Percentiles rank a stretch among this genome's conserved stretches.
phyloP scores from a whole-genome alignment of 805 yeast genomes.

The Metschnikowia dekortorum region DNA sequence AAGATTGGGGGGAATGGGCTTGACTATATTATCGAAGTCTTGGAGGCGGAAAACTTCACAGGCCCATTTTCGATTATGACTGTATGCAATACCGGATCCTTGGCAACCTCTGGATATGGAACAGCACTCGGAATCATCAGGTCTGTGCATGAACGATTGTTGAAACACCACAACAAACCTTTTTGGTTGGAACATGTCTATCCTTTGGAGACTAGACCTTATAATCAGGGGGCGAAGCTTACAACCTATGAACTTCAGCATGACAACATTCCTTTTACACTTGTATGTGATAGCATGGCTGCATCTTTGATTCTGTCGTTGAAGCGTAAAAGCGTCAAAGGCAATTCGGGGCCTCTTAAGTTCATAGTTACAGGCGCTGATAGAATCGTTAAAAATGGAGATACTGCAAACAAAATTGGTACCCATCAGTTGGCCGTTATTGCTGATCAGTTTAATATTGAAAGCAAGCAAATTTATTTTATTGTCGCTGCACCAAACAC shows the following conservation, averaged over 20 bases:
- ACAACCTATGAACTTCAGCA: conserved; percentile 88
- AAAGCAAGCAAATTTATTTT: conserved; percentile 57
- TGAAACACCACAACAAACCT: conserved; percentile 25
- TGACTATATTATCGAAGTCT: conserved; percentile 49
- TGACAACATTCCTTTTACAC: conserved; percentile 82
- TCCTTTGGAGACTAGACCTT: conserved; percentile 93
- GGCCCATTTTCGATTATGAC: conserved; percentile 82
- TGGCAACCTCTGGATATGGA: conserved; percentile 97
- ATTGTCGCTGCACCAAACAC: conserved; percentile 95
- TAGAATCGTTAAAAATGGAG: conserved; percentile 89
- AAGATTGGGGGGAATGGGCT: conserved; percentile 80
- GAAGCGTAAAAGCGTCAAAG: conserved; percentile 21
- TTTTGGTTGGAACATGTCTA: conserved; percentile 66
- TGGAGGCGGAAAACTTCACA: conserved; percentile 44
- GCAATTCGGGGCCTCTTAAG: conserved; percentile 60
- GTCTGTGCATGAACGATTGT: conserved; percentile 50
- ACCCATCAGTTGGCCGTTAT: conserved; percentile 82
- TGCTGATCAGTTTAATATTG: conserved; percentile 46
- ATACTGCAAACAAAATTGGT: conserved; percentile 94
- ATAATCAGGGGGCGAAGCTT: conserved; percentile 91
- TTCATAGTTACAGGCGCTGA: conserved; percentile 95
- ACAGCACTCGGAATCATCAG: conserved; percentile 93
- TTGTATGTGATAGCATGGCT: conserved; percentile 90
- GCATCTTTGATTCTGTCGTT: conserved; percentile 60
- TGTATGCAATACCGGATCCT: conserved; percentile 92